Conservation (phyloP, 805 yeast genomes). For the Kazachstania viticola region DNA sequence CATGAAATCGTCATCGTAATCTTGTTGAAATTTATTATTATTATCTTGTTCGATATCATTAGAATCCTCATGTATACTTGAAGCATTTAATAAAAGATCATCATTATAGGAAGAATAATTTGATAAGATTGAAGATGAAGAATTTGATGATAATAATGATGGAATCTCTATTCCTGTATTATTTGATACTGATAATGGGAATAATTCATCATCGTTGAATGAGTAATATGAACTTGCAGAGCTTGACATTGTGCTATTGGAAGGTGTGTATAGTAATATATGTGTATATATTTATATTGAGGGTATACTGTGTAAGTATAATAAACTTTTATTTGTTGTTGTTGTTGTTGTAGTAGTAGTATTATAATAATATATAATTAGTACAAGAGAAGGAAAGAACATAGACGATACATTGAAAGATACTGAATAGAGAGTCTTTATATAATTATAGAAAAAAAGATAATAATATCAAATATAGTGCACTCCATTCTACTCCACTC, state of each 20-base stretch:
- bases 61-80: constrained; percentile 1
- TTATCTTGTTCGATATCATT: background rate
- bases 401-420: no score
- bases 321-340: no score
- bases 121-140: background rate
- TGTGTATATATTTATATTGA: no score
- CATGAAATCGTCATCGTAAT: background rate
- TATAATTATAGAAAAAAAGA: no score
- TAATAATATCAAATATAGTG: no score
- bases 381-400: no score
- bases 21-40: constrained; percentile 1
- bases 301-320: no score
- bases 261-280: no score
- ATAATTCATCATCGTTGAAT: constrained; percentile 6
- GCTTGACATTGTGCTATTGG: background rate
- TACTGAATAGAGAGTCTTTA: no score
- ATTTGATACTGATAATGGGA: constrained; percentile 6
- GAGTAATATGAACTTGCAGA: constrained; percentile 1
- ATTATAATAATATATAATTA: no score
- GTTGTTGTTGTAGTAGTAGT: no score
- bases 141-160: constrained; percentile 5
- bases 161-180: background rate
- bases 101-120: constrained; percentile 4
- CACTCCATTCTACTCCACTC: no score
- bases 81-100: constrained; percentile 2